Evolutionary conservation across 495 filamentous ascomycete species (phyloP).

Genomic region (Penicillium parvum): DNA sequence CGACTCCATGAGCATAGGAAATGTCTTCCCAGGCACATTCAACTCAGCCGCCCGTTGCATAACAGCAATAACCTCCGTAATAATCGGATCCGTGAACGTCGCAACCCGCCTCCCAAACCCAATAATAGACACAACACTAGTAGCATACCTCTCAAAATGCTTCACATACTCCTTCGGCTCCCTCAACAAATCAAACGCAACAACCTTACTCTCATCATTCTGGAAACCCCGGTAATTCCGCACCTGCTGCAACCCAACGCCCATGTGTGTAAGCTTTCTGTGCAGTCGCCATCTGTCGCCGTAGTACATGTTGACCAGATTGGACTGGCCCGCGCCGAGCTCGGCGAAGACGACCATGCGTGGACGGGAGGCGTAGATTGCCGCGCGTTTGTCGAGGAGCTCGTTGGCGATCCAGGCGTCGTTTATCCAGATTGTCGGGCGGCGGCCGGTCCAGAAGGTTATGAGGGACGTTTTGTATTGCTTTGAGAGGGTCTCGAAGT

Average conservation of each 20-base stretch:
- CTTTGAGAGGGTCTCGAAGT: conserved; percentile 57
- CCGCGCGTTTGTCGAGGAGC: conserved; percentile 27
- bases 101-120: conserved; percentile 36
- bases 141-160: conserved; percentile 41
- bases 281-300: conserved; percentile 58
- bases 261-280: conserved; percentile 58
- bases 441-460: conserved; percentile 61
- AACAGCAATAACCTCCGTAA: conserved; percentile 41
- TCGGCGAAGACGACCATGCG: conserved; percentile 28
- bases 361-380: conserved; percentile 24
- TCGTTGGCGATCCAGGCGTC: conserved; percentile 61
- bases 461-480: conserved; percentile 32
- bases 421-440: conserved; percentile 62
- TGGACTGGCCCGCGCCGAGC: conserved; percentile 53
- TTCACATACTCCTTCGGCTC: conserved; percentile 36
- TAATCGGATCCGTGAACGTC: conserved; percentile 36
- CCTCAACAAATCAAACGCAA: conserved; percentile 33
- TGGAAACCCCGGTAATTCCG: conserved; percentile 56
- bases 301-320: conserved; percentile 56
- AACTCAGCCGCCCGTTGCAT: conserved; percentile 34
- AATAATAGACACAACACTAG: conserved; percentile 43
- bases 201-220: conserved; percentile 48
- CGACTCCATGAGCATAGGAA: conserved; percentile 59
- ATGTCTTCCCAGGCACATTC: conserved; percentile 51
- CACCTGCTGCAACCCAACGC: conserved; percentile 56